Evolutionary conservation across 306 rosid genomes (phyloP).

Genomic region (Medicago lupulina): DNA sequence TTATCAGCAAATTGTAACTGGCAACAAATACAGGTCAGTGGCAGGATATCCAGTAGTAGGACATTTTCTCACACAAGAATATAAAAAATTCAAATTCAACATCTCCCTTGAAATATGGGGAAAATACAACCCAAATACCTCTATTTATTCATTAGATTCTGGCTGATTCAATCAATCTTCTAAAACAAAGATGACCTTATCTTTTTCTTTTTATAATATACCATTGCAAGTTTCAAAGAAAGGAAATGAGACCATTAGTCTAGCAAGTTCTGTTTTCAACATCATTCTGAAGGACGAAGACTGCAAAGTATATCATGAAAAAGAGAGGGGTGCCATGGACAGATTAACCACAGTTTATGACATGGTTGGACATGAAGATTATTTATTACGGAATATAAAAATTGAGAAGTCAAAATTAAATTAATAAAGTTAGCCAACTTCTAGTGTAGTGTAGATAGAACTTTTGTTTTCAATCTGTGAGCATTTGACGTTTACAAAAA

Average conservation of each 20-base stretch:
- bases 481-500: constrained; percentile 13
- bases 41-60: constrained; percentile 4
- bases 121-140: constrained; percentile 5
- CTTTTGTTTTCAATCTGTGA: constrained; percentile 11
- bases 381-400: neutral
- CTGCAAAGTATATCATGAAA: neutral
- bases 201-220: neutral
- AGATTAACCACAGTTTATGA: constrained; percentile 21
- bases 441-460: constrained; percentile 5
- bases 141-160: constrained; percentile 9
- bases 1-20: constrained; percentile 12
- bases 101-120: neutral
- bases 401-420: neutral
- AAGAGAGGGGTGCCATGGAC: constrained; percentile 21
- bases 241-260: constrained; percentile 18
- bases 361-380: neutral
- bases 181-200: neutral
- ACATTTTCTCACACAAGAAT: constrained; percentile 19
- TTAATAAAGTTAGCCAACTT: neutral
- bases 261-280: constrained; percentile 5
- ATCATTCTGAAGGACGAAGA: neutral
- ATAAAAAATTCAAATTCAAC: neutral
- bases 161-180: constrained; percentile 1
- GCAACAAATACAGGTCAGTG: constrained; percentile 1
- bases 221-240: constrained; percentile 1